These are phyloP conservation scores for Daldinia concentrica DNA, from an alignment of 495 filamentous ascomycete species.

Conservation along the genomic window DNA sequence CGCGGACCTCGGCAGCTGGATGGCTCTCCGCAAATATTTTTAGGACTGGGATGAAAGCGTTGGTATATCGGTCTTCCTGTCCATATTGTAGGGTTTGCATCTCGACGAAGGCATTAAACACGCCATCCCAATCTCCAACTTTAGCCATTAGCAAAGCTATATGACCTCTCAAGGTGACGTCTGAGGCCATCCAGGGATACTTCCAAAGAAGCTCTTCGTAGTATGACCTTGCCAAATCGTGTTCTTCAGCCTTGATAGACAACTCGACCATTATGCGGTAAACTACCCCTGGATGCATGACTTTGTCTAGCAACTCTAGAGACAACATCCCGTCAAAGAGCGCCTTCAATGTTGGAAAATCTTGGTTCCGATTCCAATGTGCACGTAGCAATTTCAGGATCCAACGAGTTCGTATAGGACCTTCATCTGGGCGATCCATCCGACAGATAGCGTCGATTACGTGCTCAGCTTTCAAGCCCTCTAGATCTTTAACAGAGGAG, in stretches of 20 bases:
- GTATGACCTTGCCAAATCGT: constrained; percentile 44
- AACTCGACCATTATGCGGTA: constrained; percentile 55
- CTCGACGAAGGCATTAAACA: constrained; percentile 47
- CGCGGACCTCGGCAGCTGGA: constrained; percentile 52
- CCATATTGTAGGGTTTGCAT: constrained; percentile 42
- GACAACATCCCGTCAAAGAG: constrained; percentile 44
- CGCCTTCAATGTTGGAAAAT: constrained; percentile 37
- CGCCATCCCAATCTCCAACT: constrained; percentile 57
- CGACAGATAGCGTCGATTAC: constrained; percentile 41
- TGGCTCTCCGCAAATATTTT: constrained; percentile 55
- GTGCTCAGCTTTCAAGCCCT: constrained; percentile 37
- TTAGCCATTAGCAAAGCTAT: constrained; percentile 53
- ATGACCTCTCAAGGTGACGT: constrained; percentile 48
- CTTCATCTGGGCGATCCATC: constrained; percentile 24
- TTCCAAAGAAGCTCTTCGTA: constrained; percentile 30
- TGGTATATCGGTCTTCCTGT: constrained; percentile 34
- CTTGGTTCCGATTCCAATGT: constrained; percentile 43
- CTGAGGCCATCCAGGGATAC: constrained; percentile 33
- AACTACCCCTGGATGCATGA: constrained; percentile 38
- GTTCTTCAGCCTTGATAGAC: constrained; percentile 49
- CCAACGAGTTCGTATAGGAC: constrained; percentile 45
- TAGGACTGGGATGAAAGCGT: constrained; percentile 55
- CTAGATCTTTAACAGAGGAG: constrained; percentile 40
- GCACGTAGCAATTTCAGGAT: constrained; percentile 46
- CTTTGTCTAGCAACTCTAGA: constrained; percentile 26